Percentiles rank a stretch among this genome's conserved stretches.
These are phyloP conservation scores for Cryptococcus sp. DNA, from an alignment of 1,284 basidiomycete genomes.

Conservation along the genomic window DNA sequence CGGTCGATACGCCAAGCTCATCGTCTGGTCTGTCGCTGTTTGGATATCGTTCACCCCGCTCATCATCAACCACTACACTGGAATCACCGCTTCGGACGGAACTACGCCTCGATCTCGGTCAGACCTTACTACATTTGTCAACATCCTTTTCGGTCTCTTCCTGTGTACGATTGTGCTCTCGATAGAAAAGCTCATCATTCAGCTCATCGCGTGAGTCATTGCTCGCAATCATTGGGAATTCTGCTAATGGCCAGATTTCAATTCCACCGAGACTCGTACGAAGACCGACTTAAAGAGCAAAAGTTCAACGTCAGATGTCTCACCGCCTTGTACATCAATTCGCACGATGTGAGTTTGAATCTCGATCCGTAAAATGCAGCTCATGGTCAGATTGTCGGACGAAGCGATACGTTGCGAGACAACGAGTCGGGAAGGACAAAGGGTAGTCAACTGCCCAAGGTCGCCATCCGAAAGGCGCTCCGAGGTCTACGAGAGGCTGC, in stretches of 20 bases:
- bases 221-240: background rate
- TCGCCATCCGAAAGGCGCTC: slow-evolving; percentile 64
- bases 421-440: slow-evolving; percentile 43
- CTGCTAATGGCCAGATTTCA: slow-evolving; percentile 19
- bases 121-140: slow-evolving; percentile 49
- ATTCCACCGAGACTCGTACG: slow-evolving; percentile 84
- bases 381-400: slow-evolving; percentile 53
- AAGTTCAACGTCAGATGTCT: slow-evolving; percentile 72
- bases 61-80: slow-evolving; percentile 47
- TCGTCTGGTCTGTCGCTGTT: slow-evolving; percentile 61
- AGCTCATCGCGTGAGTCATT: slow-evolving; percentile 61
- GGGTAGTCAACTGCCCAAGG: slow-evolving; percentile 54
- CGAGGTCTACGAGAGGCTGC: slow-evolving; percentile 66
- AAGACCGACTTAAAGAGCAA: slow-evolving; percentile 76
- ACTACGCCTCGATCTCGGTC: slow-evolving; percentile 18
- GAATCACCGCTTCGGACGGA: slow-evolving; percentile 11
- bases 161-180: slow-evolving; percentile 67
- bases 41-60: slow-evolving; percentile 68
- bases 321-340: slow-evolving; percentile 72
- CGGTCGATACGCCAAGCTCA: slow-evolving; percentile 56
- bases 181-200: slow-evolving; percentile 79
- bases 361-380: background rate
- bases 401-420: slow-evolving; percentile 59
- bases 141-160: slow-evolving; percentile 68
- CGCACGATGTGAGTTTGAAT: slow-evolving; percentile 50